A percentile compares a stretch with the other conserved stretches of the same genome.
Evolutionary conservation across 768 basidiomycete genomes (phyloP).

Genomic region (Leccinum olivaceopallidum): DNA sequence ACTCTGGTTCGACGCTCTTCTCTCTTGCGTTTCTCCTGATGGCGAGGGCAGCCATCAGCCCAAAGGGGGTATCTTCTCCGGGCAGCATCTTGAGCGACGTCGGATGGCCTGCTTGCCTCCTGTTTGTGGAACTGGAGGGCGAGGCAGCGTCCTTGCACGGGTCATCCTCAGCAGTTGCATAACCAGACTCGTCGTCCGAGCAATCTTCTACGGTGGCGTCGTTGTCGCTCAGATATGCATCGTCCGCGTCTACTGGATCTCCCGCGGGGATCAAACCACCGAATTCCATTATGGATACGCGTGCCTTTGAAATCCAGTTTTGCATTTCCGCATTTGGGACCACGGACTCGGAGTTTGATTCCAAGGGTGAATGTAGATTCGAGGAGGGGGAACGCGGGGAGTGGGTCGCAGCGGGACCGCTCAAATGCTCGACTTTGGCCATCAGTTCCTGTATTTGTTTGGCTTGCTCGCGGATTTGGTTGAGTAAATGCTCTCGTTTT

Average conservation of each 20-base stretch:
- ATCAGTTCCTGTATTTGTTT: constrained; percentile 71
- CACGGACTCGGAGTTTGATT: constrained; percentile 26
- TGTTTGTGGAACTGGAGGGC: constrained; percentile 36
- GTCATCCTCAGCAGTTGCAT: constrained; percentile 25
- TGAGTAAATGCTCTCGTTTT: constrained; percentile 79
- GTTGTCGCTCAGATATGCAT: constrained; percentile 36
- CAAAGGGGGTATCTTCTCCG: constrained; percentile 64
- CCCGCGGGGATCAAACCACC: constrained; percentile 66
- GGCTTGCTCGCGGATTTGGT: constrained; percentile 74
- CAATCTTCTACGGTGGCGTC: constrained; percentile 35
- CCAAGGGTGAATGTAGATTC: constrained; percentile 30
- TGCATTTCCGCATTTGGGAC: constrained; percentile 57
- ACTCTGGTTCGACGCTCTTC: constrained; percentile 44
- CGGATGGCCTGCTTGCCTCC: constrained; percentile 38
- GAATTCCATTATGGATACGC: constrained; percentile 66
- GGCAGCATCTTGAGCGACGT: constrained; percentile 58
- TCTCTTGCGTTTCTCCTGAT: constrained; percentile 45
- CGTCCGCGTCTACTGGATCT: constrained; percentile 53
- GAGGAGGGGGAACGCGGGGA: constrained; percentile 37
- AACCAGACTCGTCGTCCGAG: constrained; percentile 39
- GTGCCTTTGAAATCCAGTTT: constrained; percentile 78
- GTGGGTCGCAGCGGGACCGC: constrained; percentile 32
- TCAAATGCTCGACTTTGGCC: constrained; percentile 58
- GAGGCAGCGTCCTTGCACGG: constrained; percentile 29
- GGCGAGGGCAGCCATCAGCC: constrained; percentile 70